phyloP scores from a whole-genome alignment of 2,329 filamentous ascomycete genomes.

The Xylaria sp. region DNA sequence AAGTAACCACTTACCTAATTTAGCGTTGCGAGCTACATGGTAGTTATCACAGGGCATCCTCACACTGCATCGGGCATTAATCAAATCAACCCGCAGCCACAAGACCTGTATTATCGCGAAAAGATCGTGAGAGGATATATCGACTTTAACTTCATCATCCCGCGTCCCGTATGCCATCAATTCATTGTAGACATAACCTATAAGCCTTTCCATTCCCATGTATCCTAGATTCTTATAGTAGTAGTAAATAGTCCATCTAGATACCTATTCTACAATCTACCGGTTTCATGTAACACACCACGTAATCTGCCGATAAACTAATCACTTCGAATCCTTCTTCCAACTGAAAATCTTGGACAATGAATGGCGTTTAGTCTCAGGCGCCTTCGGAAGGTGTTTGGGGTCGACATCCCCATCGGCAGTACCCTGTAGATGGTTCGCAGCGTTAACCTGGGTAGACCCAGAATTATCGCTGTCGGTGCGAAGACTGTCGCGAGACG shows the following conservation, averaged over 20 bases:
- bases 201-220: not conserved
- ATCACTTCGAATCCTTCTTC: constrained; percentile 42
- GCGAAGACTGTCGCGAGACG: constrained; percentile 21
- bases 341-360: constrained; percentile 43
- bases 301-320: too few relatives aligned
- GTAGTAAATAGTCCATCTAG: not conserved
- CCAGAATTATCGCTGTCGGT: constrained; percentile 38
- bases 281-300: not conserved
- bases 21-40: not conserved
- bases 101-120: not conserved
- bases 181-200: not conserved
- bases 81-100: not conserved
- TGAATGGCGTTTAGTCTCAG: constrained; percentile 42
- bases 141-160: not conserved
- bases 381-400: constrained; percentile 36
- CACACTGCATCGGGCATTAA: not conserved
- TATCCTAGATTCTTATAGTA: not conserved
- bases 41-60: not conserved
- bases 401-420: constrained; percentile 44
- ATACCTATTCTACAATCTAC: constrained; percentile 10
- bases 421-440: constrained; percentile 51
- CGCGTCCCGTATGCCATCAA: not conserved
- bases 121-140: constrained; percentile 1
- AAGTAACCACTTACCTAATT: not conserved
- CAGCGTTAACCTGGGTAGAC: constrained; percentile 47